Percentiles rank a stretch among this genome's conserved stretches.
Evolutionary conservation across 352 stramenopile genomes (phyloP).

Genomic region (Globisporangium takayamanum): DNA sequence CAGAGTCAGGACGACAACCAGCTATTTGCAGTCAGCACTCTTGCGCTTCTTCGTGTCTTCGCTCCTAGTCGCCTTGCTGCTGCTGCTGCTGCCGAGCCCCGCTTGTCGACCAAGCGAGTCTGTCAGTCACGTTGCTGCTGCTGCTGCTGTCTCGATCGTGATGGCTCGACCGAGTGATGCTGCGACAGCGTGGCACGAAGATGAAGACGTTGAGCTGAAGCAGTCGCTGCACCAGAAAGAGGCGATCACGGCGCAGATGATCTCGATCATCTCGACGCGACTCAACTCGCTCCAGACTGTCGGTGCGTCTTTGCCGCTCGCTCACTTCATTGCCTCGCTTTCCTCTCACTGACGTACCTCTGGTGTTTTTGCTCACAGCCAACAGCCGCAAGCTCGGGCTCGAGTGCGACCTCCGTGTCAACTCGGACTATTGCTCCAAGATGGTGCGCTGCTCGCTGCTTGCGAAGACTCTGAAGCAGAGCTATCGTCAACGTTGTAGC

Average conservation of each 20-base stretch:
- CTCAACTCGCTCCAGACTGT: conserved; percentile 61
- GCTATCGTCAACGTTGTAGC: neutral
- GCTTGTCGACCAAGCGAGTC: too few relatives aligned
- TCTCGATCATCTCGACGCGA: conserved; percentile 65
- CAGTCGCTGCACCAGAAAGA: conserved; percentile 71
- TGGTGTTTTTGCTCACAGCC: conserved; percentile 12
- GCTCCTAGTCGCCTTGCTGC: too few relatives aligned
- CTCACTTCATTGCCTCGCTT: neutral
- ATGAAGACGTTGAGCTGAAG: conserved; percentile 33
- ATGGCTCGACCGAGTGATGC: neutral
- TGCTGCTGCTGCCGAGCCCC: too few relatives aligned
- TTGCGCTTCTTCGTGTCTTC: too few relatives aligned
- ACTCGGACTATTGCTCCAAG: conserved; percentile 71
- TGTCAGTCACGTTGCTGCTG: too few relatives aligned
- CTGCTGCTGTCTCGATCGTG: neutral
- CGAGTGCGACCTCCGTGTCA: conserved; percentile 64
- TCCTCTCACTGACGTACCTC: neutral
- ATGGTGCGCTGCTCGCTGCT: conserved; percentile 27
- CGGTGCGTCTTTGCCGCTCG: conserved; percentile 14
- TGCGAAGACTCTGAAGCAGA: neutral
- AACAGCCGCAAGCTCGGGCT: conserved; percentile 67
- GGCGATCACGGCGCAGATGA: conserved; percentile 74
- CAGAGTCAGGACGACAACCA: too few relatives aligned
- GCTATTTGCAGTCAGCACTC: too few relatives aligned
- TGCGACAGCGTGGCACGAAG: conserved; percentile 20